Conservation (phyloP, 768 basidiomycete genomes). For the Ramaria rubella region DNA sequence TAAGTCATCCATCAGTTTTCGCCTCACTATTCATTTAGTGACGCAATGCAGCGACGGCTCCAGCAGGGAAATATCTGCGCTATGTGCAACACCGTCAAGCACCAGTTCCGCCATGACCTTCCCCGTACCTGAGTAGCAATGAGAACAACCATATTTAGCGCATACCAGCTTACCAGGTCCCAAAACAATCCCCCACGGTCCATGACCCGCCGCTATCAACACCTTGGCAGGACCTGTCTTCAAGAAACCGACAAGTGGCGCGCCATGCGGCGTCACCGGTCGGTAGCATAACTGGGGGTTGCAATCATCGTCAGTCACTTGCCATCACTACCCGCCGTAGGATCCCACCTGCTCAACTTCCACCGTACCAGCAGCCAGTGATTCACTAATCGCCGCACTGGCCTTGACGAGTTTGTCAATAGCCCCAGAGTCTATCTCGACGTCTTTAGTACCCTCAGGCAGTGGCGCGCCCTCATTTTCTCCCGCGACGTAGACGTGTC, state of each 20-base stretch:
- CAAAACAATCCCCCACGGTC: slow-evolving; percentile 34
- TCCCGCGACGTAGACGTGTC: slow-evolving; percentile 73
- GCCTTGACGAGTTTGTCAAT: slow-evolving; percentile 51
- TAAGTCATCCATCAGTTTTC: too few species aligned
- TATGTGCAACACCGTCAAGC: neutral
- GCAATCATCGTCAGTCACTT: neutral
- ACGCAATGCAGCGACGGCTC: neutral
- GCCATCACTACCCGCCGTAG: neutral
- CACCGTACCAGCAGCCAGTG: slow-evolving; percentile 46
- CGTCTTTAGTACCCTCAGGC: slow-evolving; percentile 66
- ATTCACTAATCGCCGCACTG: slow-evolving; percentile 53
- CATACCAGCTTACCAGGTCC: slow-evolving; percentile 20
- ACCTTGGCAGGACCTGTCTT: slow-evolving; percentile 15
- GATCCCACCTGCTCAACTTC: slow-evolving; percentile 54
- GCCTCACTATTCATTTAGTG: too few species aligned
- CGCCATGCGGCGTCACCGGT: slow-evolving; percentile 26
- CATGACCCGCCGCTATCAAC: slow-evolving; percentile 31
- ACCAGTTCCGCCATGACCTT: slow-evolving; percentile 7
- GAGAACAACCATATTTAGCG: neutral
- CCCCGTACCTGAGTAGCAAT: neutral
- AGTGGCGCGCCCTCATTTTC: slow-evolving; percentile 67
- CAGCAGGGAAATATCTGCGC: slow-evolving; percentile 5
- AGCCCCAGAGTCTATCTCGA: slow-evolving; percentile 47
- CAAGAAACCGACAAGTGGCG: slow-evolving; percentile 28
- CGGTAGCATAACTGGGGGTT: slow-evolving; percentile 32